Base-by-base conservation (phyloP, 1,139 yeast species). In the Yamadazyma atlantica region DNA sequence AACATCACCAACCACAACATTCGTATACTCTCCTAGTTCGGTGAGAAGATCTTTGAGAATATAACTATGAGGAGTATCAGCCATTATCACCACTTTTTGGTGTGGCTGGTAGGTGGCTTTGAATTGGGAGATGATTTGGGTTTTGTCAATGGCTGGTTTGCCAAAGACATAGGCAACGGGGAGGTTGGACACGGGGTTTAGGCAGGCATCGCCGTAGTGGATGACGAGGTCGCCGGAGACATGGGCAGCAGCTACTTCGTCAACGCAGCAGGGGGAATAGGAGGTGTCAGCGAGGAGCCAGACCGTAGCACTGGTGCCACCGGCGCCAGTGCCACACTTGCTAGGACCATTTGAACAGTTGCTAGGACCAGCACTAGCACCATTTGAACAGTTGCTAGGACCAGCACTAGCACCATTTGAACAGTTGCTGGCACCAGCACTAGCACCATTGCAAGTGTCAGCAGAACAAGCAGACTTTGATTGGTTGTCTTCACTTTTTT, bases 161-260 rank as follows among this genome's bases (percentile, higher is more conserved):
- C 96, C 96, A 57, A 87, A 78, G 0, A 86, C 83, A 55, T 85
- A 89, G 0, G 81, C 79, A 0, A 89, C 86, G 0, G 85, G 79
- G n/a, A 86, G 58, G 35, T 76, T 79, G 32, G 75, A 80, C 5
- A 87, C 81, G 0, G 90, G 84, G 48, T 85, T 89, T 52, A 92
- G 64, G 59, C 98, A 92, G 0, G 97, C 94, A 55, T 88, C 95
- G 3, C 99, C 99, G 59, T 89, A 88, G 60, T 92, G 98, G 1
- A 90, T 80, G 22, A 94, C 88, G 9, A 85, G 64, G 46, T 90
- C 96, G 16, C 95, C 92, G 6, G 68, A 58, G 10, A 92, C 95
- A 61, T 92, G 99, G 53, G 85, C 90, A 1, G 97, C 95, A 0
- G 98, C 97, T 16, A 92, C 95, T 54, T 89, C 97, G 58, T 92